A percentile compares a stretch with the other conserved stretches of the same genome.
Evolutionary conservation across 495 filamentous ascomycete genomes (phyloP).

Genomic region (Oleoguttula mirabilis): DNA sequence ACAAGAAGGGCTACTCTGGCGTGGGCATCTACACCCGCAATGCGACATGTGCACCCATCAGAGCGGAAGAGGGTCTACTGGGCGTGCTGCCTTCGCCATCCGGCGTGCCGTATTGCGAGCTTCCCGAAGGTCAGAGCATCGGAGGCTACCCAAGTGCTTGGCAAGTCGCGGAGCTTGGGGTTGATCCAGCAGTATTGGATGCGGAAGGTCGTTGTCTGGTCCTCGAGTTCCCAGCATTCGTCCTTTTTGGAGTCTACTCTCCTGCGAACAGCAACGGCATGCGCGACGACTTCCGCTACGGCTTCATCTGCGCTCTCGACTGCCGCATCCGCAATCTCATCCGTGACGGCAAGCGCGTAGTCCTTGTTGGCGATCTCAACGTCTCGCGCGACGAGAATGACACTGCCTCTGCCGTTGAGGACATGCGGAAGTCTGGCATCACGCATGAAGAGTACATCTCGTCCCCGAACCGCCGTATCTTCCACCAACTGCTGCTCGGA

Average conservation of each 20-base stretch:
- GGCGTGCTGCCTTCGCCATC: conserved; percentile 72
- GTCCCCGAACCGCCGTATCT: conserved; percentile 60
- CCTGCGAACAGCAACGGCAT: conserved; percentile 78
- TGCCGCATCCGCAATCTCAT: conserved; percentile 71
- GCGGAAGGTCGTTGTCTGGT: conserved; percentile 85
- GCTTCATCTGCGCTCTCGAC: conserved; percentile 70
- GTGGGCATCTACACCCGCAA: conserved; percentile 94
- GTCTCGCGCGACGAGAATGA: conserved; percentile 67
- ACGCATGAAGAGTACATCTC: conserved; percentile 60
- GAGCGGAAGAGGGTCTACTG: conserved; percentile 85
- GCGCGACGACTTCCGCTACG: conserved; percentile 70
- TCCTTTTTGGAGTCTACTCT: conserved; percentile 80
- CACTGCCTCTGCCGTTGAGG: conserved; percentile 54
- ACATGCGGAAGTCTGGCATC: conserved; percentile 55
- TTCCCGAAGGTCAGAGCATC: conserved; percentile 68
- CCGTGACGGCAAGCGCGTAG: conserved; percentile 65
- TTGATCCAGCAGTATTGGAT: conserved; percentile 65
- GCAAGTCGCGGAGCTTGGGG: conserved; percentile 47
- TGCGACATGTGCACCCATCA: conserved; percentile 72
- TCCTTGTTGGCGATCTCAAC: conserved; percentile 85
- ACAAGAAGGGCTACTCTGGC: conserved; percentile 97
- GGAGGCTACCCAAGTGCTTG: conserved; percentile 72
- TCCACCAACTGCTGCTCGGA: conserved; percentile 71
- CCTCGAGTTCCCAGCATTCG: conserved; percentile 92
- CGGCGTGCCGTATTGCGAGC: conserved; percentile 58